Conservation (phyloP, 768 basidiomycete genomes). For the Boletus barrowsii region DNA sequence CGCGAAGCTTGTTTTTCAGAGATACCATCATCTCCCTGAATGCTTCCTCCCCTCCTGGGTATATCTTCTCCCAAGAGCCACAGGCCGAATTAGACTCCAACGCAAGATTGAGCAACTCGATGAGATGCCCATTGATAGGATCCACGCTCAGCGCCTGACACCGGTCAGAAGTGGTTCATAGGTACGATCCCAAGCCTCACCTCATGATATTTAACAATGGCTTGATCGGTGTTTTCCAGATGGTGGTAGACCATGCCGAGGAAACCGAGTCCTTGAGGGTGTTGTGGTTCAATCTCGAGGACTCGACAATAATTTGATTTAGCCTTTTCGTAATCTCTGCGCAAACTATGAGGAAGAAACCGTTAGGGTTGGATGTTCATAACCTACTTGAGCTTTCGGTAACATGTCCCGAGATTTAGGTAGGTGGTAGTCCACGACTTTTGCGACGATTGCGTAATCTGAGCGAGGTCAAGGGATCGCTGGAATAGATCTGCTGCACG, state of each 20-base stretch:
- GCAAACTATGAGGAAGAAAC: slow-evolving; percentile 9
- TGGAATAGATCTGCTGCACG: slow-evolving; percentile 69
- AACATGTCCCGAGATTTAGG: slow-evolving; percentile 89
- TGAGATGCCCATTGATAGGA: slow-evolving; percentile 76
- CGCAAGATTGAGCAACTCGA: slow-evolving; percentile 79
- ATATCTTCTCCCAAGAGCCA: slow-evolving; percentile 32
- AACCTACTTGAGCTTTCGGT: slow-evolving; percentile 73
- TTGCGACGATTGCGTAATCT: slow-evolving; percentile 81
- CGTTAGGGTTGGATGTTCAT: background rate
- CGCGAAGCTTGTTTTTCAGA: slow-evolving; percentile 29
- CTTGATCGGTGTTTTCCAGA: slow-evolving; percentile 65
- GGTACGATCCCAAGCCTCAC: slow-evolving; percentile 40
- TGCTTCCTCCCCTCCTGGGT: slow-evolving; percentile 34
- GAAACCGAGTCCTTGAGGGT: slow-evolving; percentile 77
- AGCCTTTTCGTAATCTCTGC: slow-evolving; percentile 60
- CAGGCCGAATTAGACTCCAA: slow-evolving; percentile 50
- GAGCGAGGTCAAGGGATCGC: slow-evolving; percentile 74
- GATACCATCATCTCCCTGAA: slow-evolving; percentile 33
- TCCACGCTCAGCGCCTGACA: slow-evolving; percentile 72
- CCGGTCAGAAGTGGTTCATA: slow-evolving; percentile 1
- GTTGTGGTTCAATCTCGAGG: slow-evolving; percentile 82
- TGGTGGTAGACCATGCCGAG: slow-evolving; percentile 88
- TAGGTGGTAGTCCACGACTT: slow-evolving; percentile 87
- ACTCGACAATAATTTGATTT: slow-evolving; percentile 73
- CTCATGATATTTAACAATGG: slow-evolving; percentile 92